Percentiles rank a stretch among this genome's conserved stretches.
Evolutionary conservation across 495 filamentous ascomycete species (phyloP).

Genomic region (Penicillium soppii): DNA sequence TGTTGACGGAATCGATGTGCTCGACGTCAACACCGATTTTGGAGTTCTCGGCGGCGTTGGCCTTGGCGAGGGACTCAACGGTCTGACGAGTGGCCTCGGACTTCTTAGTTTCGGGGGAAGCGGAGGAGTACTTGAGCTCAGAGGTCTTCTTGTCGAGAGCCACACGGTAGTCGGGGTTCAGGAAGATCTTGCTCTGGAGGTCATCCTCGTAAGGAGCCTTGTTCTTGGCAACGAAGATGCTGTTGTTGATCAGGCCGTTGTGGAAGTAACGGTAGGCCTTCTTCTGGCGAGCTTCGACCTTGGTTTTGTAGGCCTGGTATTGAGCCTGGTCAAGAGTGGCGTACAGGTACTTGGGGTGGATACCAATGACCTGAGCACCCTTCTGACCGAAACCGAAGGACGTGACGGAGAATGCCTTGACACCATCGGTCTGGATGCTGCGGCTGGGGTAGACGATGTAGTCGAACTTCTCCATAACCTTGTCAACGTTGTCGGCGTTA

Average conservation of each 20-base stretch:
- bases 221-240: conserved; percentile 92
- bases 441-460: conserved; percentile 96
- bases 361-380: conserved; percentile 94
- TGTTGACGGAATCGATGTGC: conserved; percentile 77
- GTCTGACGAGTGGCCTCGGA: conserved; percentile 69
- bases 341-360: conserved; percentile 94
- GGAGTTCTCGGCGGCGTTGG: conserved; percentile 67
- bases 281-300: conserved; percentile 91
- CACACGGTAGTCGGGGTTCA: conserved; percentile 94
- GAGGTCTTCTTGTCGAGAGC: conserved; percentile 77
- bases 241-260: conserved; percentile 95
- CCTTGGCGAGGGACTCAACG: conserved; percentile 75
- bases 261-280: conserved; percentile 98
- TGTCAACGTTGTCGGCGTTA: conserved; percentile 97
- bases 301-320: conserved; percentile 77
- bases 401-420: conserved; percentile 98
- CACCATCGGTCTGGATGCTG: conserved; percentile 93
- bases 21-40: conserved; percentile 94
- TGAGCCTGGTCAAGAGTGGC: conserved; percentile 87
- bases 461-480: conserved; percentile 94
- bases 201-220: conserved; percentile 85
- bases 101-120: conserved; percentile 58
- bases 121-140: conserved; percentile 67
- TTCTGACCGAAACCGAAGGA: conserved; percentile 99
- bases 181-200: conserved; percentile 82